These are phyloP conservation scores for Geranium incanum DNA, from an alignment of 441 rosid genomes.

Conservation along the genomic window DNA sequence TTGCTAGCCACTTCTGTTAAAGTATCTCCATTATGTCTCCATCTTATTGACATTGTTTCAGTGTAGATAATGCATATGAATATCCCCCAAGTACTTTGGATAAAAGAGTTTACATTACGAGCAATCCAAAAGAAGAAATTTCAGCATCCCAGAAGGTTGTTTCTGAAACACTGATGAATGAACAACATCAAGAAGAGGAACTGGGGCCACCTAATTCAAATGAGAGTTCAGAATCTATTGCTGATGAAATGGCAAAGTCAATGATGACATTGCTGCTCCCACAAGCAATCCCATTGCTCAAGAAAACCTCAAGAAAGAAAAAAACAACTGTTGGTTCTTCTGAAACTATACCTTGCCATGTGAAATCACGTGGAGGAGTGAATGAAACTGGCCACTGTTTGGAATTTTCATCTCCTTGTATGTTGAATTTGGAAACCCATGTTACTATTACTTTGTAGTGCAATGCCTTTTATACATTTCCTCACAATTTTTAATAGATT, in stretches of 20 bases:
- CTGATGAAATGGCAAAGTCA: constrained; percentile 50
- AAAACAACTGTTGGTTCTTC: constrained; percentile 20
- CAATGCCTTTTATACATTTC: not conserved
- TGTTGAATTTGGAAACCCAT: constrained; percentile 18
- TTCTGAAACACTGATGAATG: constrained; percentile 33
- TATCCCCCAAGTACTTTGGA: constrained; percentile 25
- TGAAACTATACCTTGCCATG: constrained; percentile 21
- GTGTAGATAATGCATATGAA: constrained; percentile 34
- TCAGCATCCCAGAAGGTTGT: constrained; percentile 23
- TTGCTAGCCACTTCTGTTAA: constrained; percentile 10
- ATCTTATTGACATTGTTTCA: constrained; percentile 19
- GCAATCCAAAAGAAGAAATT: constrained; percentile 27
- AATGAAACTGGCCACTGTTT: constrained; percentile 23
- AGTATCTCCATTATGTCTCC: not conserved
- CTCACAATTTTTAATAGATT: not conserved
- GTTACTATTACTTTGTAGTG: constrained; percentile 10
- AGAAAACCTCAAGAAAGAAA: constrained; percentile 40
- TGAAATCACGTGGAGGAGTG: constrained; percentile 23
- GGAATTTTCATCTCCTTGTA: constrained; percentile 30
- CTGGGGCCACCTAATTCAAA: constrained; percentile 32
- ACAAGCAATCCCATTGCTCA: constrained; percentile 78
- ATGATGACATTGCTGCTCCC: constrained; percentile 90
- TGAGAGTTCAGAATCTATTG: constrained; percentile 39
- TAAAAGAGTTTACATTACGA: constrained; percentile 13
- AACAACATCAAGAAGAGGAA: constrained; percentile 38